Evolutionary conservation across 441 rosid species (phyloP).

Genomic region (Gossypium lobatum): DNA sequence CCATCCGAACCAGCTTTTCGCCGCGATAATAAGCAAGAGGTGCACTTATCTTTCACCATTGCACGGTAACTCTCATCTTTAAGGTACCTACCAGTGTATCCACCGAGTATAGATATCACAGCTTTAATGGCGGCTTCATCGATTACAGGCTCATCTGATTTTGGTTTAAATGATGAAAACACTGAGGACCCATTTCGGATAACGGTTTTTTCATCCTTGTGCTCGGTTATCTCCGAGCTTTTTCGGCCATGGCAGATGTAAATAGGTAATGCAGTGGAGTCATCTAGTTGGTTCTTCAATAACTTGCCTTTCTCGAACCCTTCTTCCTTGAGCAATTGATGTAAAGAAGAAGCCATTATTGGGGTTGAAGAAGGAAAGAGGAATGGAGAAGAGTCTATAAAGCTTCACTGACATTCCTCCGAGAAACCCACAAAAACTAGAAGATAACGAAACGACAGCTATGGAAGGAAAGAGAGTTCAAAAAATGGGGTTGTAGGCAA

Average conservation of each 20-base stretch:
- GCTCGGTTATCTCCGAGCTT: slow-evolving; percentile 16
- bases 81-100: slow-evolving; percentile 39
- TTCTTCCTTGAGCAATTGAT: slow-evolving; percentile 40
- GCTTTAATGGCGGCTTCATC: slow-evolving; percentile 44
- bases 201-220: slow-evolving; percentile 14
- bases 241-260: slow-evolving; percentile 34
- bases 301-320: slow-evolving; percentile 24
- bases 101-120: slow-evolving; percentile 45
- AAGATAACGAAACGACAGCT: slow-evolving; percentile 18
- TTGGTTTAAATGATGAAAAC: slow-evolving; percentile 21
- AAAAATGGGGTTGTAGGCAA: slow-evolving; percentile 2
- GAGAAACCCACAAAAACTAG: background rate
- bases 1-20: slow-evolving; percentile 23
- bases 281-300: slow-evolving; percentile 8
- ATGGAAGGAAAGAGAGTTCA: slow-evolving; percentile 7
- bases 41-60: slow-evolving; percentile 33
- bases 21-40: slow-evolving; percentile 28
- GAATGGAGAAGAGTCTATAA: background rate
- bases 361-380: slow-evolving; percentile 9
- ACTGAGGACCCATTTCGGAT: slow-evolving; percentile 18
- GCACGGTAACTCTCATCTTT: slow-evolving; percentile 37
- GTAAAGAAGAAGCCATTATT: slow-evolving; percentile 30
- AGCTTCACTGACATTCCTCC: slow-evolving; percentile 24
- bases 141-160: slow-evolving; percentile 32
- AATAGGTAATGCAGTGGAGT: slow-evolving; percentile 19